These are phyloP conservation scores for Carex pumila DNA, from an alignment of 176 grass and related monocot species.

Conservation along the genomic window DNA sequence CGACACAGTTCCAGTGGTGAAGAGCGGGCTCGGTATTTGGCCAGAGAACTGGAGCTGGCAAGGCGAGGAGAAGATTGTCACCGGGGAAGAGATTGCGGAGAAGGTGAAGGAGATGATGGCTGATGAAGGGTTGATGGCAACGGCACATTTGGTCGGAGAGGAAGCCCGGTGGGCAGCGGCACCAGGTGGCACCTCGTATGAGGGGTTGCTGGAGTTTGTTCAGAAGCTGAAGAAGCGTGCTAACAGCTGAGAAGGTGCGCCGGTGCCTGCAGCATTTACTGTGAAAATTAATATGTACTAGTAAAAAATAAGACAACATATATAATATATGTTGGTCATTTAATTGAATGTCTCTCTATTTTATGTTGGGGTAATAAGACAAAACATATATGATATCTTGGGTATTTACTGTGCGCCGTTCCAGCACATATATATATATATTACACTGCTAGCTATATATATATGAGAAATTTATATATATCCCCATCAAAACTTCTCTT, in stretches of 20 bases:
- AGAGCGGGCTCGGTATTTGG: slow-evolving; percentile 36
- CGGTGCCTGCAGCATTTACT: not conserved
- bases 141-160: not conserved
- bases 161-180: slow-evolving; percentile 25
- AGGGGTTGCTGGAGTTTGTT: slow-evolving; percentile 16
- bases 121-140: not conserved
- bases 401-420: too few species aligned
- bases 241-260: not conserved
- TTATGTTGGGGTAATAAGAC: too few species aligned
- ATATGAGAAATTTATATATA: too few species aligned
- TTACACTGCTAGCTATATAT: too few species aligned
- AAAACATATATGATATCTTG: too few species aligned
- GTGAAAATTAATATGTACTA: too few species aligned
- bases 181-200: slow-evolving; percentile 26
- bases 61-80: slow-evolving; percentile 24
- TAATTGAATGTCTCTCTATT: too few species aligned
- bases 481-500: too few species aligned
- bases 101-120: slow-evolving; percentile 49
- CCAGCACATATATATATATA: too few species aligned
- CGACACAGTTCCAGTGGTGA: not conserved
- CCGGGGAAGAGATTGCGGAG: slow-evolving; percentile 28
- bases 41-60: slow-evolving; percentile 45
- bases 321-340: too few species aligned
- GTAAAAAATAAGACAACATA: too few species aligned
- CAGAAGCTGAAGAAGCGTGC: not conserved